Evolutionary conservation across 805 yeast species (phyloP).

Genomic region (Yarrowia hollandica): DNA sequence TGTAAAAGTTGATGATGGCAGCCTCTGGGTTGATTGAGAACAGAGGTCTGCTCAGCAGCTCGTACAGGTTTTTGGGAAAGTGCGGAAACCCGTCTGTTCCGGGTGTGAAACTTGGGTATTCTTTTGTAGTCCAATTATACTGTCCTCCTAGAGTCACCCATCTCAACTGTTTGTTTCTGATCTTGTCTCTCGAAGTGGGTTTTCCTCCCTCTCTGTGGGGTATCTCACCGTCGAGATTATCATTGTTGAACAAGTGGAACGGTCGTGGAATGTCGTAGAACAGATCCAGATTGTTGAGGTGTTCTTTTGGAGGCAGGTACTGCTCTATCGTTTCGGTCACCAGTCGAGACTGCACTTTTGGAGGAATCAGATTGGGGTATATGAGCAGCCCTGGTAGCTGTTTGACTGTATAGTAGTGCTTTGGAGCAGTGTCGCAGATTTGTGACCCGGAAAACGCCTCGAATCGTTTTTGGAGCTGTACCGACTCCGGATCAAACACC

Average conservation of each 20-base stretch:
- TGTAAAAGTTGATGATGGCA: conserved; percentile 47
- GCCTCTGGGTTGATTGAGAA: conserved; percentile 43
- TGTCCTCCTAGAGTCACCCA: conserved; percentile 52
- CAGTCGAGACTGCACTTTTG: conserved; percentile 38
- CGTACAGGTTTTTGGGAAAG: conserved; percentile 39
- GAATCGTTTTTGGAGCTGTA: background rate
- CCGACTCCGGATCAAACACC: background rate
- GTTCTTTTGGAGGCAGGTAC: conserved; percentile 41
- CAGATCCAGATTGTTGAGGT: conserved; percentile 43
- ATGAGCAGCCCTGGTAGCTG: conserved; percentile 44
- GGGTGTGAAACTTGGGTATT: conserved; percentile 44
- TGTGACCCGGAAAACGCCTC: background rate
- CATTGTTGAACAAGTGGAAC: conserved; percentile 37
- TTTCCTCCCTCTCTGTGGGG: conserved; percentile 31
- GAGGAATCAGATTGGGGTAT: conserved; percentile 35
- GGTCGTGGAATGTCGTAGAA: conserved; percentile 41
- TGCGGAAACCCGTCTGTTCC: conserved; percentile 40
- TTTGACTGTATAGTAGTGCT: conserved; percentile 32
- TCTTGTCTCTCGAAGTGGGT: conserved; percentile 31
- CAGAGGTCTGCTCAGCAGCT: conserved; percentile 32
- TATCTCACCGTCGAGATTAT: background rate
- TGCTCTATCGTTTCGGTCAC: conserved; percentile 39
- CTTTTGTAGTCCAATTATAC: conserved; percentile 48
- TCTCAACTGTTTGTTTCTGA: conserved; percentile 41
- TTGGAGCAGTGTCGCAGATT: background rate